These are phyloP conservation scores for Pochonia chlamydosporia DNA, from an alignment of 2,329 filamentous ascomycete species.

Conservation along the genomic window DNA sequence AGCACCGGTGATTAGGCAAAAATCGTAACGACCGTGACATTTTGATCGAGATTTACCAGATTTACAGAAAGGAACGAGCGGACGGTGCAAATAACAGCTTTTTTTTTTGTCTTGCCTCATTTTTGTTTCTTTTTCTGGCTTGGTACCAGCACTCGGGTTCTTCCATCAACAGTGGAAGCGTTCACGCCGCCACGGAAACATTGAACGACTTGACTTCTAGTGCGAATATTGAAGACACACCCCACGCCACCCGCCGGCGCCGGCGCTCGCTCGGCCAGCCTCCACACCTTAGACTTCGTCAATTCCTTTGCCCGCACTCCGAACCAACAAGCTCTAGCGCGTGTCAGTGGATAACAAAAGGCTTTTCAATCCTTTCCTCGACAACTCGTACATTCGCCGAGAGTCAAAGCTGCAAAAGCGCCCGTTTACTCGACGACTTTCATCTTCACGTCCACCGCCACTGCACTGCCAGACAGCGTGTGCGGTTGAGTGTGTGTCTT, in stretches of 20 bases:
- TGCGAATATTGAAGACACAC: not conserved
- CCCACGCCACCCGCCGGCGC: not conserved
- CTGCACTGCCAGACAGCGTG: constrained; percentile 2
- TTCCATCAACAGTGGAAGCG: too few species aligned
- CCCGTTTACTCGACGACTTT: not conserved
- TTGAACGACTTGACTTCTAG: not conserved
- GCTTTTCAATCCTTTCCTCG: not conserved
- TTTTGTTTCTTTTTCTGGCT: too few species aligned
- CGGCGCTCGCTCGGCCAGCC: not conserved
- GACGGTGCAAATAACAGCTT: too few species aligned
- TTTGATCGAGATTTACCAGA: too few species aligned
- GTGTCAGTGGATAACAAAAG: not conserved
- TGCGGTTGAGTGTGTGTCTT: constrained; percentile 2
- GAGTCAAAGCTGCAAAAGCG: not conserved
- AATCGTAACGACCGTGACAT: too few species aligned
- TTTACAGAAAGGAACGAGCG: too few species aligned
- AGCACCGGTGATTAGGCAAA: too few species aligned
- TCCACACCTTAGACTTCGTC: not conserved
- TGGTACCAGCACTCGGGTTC: too few species aligned
- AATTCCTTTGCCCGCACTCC: not conserved
- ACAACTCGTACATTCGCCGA: not conserved
- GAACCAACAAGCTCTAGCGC: not conserved
- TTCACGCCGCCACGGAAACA: too few species aligned
- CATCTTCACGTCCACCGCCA: not conserved
- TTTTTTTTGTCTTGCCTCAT: too few species aligned